Percentiles rank a stretch among this genome's conserved stretches.
Conservation (phyloP, 345 rosid species). For the Moringa oleifera region DNA sequence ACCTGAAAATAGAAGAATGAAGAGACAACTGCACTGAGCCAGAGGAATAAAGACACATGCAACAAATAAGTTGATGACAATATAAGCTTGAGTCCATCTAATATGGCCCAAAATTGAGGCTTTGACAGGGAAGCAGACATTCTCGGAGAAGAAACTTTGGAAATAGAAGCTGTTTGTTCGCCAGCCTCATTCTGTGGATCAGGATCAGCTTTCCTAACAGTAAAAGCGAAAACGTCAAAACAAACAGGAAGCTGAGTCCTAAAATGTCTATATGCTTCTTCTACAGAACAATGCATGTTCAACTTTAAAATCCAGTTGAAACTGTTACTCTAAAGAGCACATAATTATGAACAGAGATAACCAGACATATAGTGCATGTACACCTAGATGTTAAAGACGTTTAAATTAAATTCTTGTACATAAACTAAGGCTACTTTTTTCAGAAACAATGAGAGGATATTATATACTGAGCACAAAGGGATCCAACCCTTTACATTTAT, state of each 20-base stretch:
- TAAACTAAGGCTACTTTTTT: no score
- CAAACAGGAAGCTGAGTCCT: neutral
- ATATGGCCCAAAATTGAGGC: constrained; percentile 70
- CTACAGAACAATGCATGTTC: neutral
- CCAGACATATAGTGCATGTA: no score
- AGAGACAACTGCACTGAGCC: constrained; percentile 93
- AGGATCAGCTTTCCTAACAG: constrained; percentile 37
- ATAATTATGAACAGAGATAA: neutral
- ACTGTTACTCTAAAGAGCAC: neutral
- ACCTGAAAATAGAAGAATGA: constrained; percentile 98
- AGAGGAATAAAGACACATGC: constrained; percentile 75
- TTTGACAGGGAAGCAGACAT: constrained; percentile 36
- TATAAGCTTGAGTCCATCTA: constrained; percentile 74
- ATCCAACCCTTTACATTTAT: no score
- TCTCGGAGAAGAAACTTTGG: constrained; percentile 38
- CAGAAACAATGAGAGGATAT: no score
- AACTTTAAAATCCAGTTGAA: constrained; percentile 14
- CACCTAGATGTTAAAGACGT: no score
- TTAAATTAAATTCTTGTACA: no score
- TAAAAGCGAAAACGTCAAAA: constrained; percentile 21
- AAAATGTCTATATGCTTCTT: neutral
- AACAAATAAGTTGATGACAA: constrained; percentile 71
- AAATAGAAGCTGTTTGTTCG: constrained; percentile 28
- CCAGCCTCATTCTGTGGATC: constrained; percentile 37
- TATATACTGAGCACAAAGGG: no score